phyloP scores from a whole-genome alignment of 2,329 filamentous ascomycete genomes.

The Nemania bipapillata region DNA sequence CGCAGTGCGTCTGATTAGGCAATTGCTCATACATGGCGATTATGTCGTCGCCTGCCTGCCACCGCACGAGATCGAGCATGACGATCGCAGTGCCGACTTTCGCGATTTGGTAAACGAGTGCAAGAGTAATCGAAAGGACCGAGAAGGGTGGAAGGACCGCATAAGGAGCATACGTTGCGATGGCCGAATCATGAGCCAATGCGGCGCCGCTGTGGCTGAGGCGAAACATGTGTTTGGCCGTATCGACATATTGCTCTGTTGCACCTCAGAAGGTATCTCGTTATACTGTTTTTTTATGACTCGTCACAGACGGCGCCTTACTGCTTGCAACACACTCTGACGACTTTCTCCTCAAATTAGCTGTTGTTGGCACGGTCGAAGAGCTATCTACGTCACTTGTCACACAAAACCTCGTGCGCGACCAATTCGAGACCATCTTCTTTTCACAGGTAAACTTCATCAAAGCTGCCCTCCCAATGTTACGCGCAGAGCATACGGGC shows the following conservation, averaged over 20 bases:
- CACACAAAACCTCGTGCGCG: constrained; percentile 81
- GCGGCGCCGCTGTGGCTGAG: constrained; percentile 86
- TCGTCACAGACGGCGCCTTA: too few species aligned
- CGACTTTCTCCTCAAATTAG: constrained; percentile 55
- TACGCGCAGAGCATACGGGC: constrained; percentile 82
- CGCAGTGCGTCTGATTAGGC: constrained; percentile 81
- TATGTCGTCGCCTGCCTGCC: constrained; percentile 86
- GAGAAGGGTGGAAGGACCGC: constrained; percentile 82
- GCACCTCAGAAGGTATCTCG: constrained; percentile 87
- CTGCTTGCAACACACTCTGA: constrained; percentile 31
- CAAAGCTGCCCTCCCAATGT: constrained; percentile 82
- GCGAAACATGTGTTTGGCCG: constrained; percentile 84
- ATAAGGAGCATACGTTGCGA: constrained; percentile 74
- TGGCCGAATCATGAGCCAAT: constrained; percentile 72
- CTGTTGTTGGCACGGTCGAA: constrained; percentile 89
- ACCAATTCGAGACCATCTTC: constrained; percentile 95
- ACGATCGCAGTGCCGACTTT: constrained; percentile 80
- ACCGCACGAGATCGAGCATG: constrained; percentile 80
- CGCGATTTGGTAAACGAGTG: constrained; percentile 79
- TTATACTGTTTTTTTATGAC: too few species aligned
- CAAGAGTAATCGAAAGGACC: constrained; percentile 69
- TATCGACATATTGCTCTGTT: constrained; percentile 90
- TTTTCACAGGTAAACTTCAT: constrained; percentile 97
- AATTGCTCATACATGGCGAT: constrained; percentile 89
- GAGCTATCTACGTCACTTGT: constrained; percentile 79